Evolutionary conservation across 2,329 filamentous ascomycete genomes (phyloP), one percentile per base, ranked within the genome.

Genomic region (Monosporascus cannonballus): DNA sequence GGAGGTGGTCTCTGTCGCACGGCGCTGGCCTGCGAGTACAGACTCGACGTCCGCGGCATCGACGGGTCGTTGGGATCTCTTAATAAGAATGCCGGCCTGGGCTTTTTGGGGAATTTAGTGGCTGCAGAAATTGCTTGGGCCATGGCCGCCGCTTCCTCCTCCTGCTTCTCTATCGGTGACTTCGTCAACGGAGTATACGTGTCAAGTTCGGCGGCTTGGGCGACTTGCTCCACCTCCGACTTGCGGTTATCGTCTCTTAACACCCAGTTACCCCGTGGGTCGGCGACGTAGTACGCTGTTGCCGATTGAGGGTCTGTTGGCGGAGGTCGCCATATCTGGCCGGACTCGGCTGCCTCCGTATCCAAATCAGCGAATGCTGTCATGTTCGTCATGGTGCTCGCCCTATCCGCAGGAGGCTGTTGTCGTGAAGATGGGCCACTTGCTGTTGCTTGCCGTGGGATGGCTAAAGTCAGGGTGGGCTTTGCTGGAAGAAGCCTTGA

Each of bases 231-330:
- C 9, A 61, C 41, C 25, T 61, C 56, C 3, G 61, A 61, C 47
- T 52, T 57, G 37, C 65, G 65, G 44, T 66, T 66, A 5, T 68
- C 57, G 54, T 73, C 74, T 37, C 71, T 71, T 7, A 80, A 68
- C 17, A 78, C 71, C 79, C 79, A 81, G 60, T 81, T 81, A 1
- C 78, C 76, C 57, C 71, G 70, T 61, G 71, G 75, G 60, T 82
- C 78, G 36, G 77, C 73, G 47, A 80, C 71, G 57, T 79, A 81
- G 45, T 73, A 72, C 1, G 74, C 72, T 2, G 72, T 70, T 0
- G 74, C 73, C 2, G 76, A 75, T 41, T 70, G 67, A 1, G 76
- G 73, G 20, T 72, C 74, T 2, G 69, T 68, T 2, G 73, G 71
- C 0, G 77, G 76, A 6, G 76, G 77, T 14, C 75, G 69, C 78